phyloP scores from a whole-genome alignment of 192 early-diverging fungal species.

The Coemansia sp. region DNA sequence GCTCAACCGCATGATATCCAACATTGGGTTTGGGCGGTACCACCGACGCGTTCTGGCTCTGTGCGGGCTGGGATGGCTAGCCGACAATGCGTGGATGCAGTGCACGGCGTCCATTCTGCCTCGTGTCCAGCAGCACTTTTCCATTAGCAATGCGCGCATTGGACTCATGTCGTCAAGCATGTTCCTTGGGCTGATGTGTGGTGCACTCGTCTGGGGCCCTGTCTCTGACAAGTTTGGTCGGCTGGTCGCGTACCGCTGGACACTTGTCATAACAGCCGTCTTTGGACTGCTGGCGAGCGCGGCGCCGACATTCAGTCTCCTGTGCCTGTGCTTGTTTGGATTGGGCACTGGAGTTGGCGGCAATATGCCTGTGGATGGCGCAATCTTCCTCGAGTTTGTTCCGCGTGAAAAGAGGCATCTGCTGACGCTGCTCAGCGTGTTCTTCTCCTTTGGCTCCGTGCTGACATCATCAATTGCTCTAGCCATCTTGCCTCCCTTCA shows the following conservation, averaged over 20 bases:
- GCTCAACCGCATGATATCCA: constrained; percentile 65
- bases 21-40: constrained; percentile 74
- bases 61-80: constrained; percentile 84
- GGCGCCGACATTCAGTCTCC: constrained; percentile 61
- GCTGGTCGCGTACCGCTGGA: constrained; percentile 72
- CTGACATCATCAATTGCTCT: constrained; percentile 67
- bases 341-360: constrained; percentile 77
- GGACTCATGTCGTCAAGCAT: constrained; percentile 71
- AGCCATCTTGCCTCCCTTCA: constrained; percentile 65
- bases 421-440: constrained; percentile 81
- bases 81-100: constrained; percentile 81
- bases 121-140: constrained; percentile 74
- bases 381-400: constrained; percentile 84
- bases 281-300: constrained; percentile 75
- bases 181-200: constrained; percentile 81
- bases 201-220: constrained; percentile 80
- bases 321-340: constrained; percentile 66
- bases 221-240: constrained; percentile 75
- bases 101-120: constrained; percentile 74
- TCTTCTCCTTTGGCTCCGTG: constrained; percentile 82
- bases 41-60: constrained; percentile 62
- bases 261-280: constrained; percentile 68
- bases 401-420: constrained; percentile 77
- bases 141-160: constrained; percentile 63
- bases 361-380: constrained; percentile 68